Evolutionary conservation across 2,329 filamentous ascomycete species (phyloP).

Genomic region (Aspergillus spinulosporus): DNA sequence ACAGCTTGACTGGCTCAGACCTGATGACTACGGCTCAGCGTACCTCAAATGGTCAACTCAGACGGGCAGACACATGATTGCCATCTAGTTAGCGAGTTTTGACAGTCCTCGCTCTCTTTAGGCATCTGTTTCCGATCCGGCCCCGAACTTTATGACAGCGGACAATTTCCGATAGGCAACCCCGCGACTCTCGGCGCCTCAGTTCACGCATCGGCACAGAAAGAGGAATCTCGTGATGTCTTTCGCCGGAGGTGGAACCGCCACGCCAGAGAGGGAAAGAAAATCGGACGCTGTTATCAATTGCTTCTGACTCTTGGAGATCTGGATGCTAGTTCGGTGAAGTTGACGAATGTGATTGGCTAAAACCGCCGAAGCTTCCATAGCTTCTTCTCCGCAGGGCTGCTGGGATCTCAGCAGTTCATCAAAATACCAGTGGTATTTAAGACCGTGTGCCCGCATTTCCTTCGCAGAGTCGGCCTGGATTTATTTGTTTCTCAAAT

Average conservation of each 20-base stretch:
- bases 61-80: too few species aligned
- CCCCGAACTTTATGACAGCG: neutral
- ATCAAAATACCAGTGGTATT: conserved; percentile 7
- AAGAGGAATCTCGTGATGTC: neutral
- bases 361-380: conserved; percentile 12
- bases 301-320: conserved; percentile 7
- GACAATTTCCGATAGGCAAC: neutral
- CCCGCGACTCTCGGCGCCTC: neutral
- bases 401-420: neutral
- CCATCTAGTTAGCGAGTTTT: too few species aligned
- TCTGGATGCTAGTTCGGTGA: conserved; percentile 10
- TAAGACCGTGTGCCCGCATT: conserved; percentile 8
- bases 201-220: neutral
- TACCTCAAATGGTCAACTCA: too few species aligned
- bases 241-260: conserved; percentile 1
- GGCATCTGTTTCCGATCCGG: conserved; percentile 5
- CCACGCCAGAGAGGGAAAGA: conserved; percentile 11
- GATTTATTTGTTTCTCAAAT: neutral
- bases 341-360: conserved; percentile 10
- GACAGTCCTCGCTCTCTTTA: neutral
- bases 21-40: too few species aligned
- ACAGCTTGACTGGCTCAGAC: too few species aligned
- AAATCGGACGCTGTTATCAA: conserved; percentile 12
- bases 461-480: neutral
- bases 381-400: conserved; percentile 1